Evolutionary conservation across 2,329 filamentous ascomycete species (phyloP), one percentile per base, ranked within the genome.

Genomic region (Trichoderma sp.): DNA sequence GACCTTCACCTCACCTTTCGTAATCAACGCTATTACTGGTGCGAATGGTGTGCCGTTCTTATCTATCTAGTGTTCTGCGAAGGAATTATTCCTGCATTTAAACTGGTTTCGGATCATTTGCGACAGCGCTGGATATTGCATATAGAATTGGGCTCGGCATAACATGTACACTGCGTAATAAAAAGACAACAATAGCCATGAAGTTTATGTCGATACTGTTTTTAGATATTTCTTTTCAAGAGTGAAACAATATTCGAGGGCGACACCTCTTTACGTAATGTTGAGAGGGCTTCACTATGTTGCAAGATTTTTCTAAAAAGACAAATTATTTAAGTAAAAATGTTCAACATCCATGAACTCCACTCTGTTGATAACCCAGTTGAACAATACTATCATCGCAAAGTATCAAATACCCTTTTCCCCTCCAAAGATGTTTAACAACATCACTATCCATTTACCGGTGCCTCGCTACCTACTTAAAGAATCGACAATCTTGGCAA

Each of bases 1-100:
- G 14, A 70, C 71, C 5, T 72, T 72, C 3, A 70, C 71, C 11
- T 70, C 67, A 11, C 67, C 67, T 1, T 70, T 70, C n/a, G 67
- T 70, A 4, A 34, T 62, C 1, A 70, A 70, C 36, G 56, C 67
- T 2, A 70, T 70, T 7, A 70, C 57, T 8, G 67, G 67, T 28
- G 57, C 57, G 9, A 53, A 62, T 6, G 57, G 36, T 18, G 67
- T 70, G 11, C 67, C 67, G 15, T 70, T 70, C 21, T 26, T 70
- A 11, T 70, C 67, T 15, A 62, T 70, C n/a, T 69, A 51, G 43
- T 21, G 15, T 21, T 8, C 1, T 12, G 15, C 21, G 9, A 47
- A 6, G 6, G 14, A 8, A 18, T 24, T 15, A 8, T 21, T 53
- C 6, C 4, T 58, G 15, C 4, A n/a, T 18, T 26, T 53, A 15